Base-by-base conservation (phyloP, 495 filamentous ascomycete genomes). In the Penicillium lagena region DNA sequence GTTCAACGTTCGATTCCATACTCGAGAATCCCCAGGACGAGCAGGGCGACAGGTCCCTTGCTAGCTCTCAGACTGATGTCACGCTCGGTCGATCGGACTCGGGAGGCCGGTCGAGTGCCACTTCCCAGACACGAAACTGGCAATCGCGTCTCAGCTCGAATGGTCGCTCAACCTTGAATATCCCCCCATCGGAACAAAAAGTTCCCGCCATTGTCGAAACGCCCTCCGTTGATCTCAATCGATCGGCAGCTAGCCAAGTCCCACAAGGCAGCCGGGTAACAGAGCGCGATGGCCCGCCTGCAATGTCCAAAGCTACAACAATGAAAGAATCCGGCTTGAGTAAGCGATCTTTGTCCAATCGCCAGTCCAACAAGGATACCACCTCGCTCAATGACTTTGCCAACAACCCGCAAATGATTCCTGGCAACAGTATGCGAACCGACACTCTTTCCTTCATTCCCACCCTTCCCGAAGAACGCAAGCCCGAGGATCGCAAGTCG, bases 401-500 rank as follows among this genome's bases (percentile, higher is more conserved):
- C 49, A 68, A 54, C 41, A 63, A 49, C 22, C 64, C 63, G 1
- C 60, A 69, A 45, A 73, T 81, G 22, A 63, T 91, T 1, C 83
- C 86, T 9, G 89, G 85, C 13, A 85, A 82, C 51, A 80, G 68
- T 35, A 82, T 75, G 0, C 77, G 84, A 12, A 95, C 86, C 1
- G 87, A 90, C 58, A 82, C 73, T 43, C 72, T 94, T 11, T 90
- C 88, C 1, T 88, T 90, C 56, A 89, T 94, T 38, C 90, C 90
- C 3, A 94, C 85, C 1, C 68, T 88, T 22, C 55, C 72, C 2
- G 81, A 87, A 45, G 84, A 87, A 39, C 81, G 78, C 50, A 82
- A 78, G 49, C 40, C 68, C 0, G 83, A 87, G 43, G 72, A 61
- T n/a, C 82, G 79, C 47, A 82, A 79, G 48, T 49, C 70, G 0